Evolutionary conservation across 169 alveolate genomes (phyloP).

Genomic region (Eimeria sp.): DNA sequence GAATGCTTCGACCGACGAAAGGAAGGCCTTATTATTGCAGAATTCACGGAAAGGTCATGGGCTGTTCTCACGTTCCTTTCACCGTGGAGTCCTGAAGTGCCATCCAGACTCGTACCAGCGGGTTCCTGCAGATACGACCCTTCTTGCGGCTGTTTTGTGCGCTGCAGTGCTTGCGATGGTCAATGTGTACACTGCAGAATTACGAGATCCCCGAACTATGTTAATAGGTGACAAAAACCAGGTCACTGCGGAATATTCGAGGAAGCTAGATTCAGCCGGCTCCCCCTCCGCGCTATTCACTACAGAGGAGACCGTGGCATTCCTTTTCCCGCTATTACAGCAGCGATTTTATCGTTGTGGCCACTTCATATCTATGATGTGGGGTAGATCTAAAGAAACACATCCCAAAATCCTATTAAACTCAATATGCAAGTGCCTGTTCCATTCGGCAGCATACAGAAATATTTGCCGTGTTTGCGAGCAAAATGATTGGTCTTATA

Average conservation of each 20-base stretch:
- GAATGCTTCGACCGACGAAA: constrained; percentile 33
- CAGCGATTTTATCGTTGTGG: not conserved
- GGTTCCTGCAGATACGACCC: not conserved
- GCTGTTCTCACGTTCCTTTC: constrained; percentile 10
- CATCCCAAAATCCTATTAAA: not conserved
- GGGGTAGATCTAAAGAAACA: not conserved
- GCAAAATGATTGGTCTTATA: not conserved
- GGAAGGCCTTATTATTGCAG: not conserved
- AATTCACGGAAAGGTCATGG: constrained; percentile 49
- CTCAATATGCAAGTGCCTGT: not conserved
- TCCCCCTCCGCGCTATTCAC: not conserved
- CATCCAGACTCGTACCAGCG: not conserved
- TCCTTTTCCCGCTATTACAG: not conserved
- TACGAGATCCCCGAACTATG: not conserved
- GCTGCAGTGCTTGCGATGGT: constrained; percentile 23
- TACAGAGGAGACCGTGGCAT: not conserved
- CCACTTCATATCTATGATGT: not conserved
- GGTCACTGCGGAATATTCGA: not conserved
- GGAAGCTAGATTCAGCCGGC: not conserved
- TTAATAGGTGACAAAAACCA: not conserved
- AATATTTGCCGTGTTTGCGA: constrained; percentile 5
- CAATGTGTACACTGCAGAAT: not conserved
- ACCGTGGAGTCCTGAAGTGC: not conserved
- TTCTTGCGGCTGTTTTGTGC: constrained; percentile 63
- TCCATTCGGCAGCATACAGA: not conserved